Evolutionary conservation across 2,329 filamentous ascomycete species (phyloP).

Genomic region (Sarocladiaceae sp.): DNA sequence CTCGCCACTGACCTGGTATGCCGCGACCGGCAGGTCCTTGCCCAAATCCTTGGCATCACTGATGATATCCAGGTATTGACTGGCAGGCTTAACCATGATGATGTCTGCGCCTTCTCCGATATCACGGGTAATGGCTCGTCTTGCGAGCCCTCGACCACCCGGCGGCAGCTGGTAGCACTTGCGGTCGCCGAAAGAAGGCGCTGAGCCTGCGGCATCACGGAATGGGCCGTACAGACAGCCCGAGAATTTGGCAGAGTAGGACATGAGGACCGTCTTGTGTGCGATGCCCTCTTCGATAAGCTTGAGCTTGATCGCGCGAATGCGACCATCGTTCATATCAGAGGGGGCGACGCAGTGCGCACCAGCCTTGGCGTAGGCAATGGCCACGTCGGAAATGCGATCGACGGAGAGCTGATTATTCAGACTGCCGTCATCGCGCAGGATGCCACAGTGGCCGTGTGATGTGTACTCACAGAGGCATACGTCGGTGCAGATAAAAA

Average conservation of each 20-base stretch:
- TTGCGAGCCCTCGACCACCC: constrained; percentile 82
- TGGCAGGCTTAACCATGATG: constrained; percentile 98
- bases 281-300: constrained; percentile 91
- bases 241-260: constrained; percentile 95
- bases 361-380: constrained; percentile 91
- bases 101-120: constrained; percentile 93
- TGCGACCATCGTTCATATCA: constrained; percentile 98
- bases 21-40: constrained; percentile 84
- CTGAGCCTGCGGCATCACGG: constrained; percentile 88
- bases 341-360: constrained; percentile 96
- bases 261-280: constrained; percentile 90
- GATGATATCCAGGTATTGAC: constrained; percentile 95
- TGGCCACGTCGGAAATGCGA: constrained; percentile 92
- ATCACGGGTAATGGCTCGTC: constrained; percentile 83
- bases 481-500: constrained; percentile 89
- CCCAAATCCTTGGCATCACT: constrained; percentile 93
- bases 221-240: constrained; percentile 96
- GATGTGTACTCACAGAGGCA: constrained; percentile 98
- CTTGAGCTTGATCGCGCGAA: constrained; percentile 96
- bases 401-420: constrained; percentile 94
- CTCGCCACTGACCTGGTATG: constrained; percentile 96
- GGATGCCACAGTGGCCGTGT: constrained; percentile 94
- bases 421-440: constrained; percentile 84
- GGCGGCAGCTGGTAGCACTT: constrained; percentile 96
- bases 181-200: constrained; percentile 87